These are phyloP conservation scores for Polyporus arcularius DNA, from an alignment of 768 basidiomycete genomes.

Conservation along the genomic window DNA sequence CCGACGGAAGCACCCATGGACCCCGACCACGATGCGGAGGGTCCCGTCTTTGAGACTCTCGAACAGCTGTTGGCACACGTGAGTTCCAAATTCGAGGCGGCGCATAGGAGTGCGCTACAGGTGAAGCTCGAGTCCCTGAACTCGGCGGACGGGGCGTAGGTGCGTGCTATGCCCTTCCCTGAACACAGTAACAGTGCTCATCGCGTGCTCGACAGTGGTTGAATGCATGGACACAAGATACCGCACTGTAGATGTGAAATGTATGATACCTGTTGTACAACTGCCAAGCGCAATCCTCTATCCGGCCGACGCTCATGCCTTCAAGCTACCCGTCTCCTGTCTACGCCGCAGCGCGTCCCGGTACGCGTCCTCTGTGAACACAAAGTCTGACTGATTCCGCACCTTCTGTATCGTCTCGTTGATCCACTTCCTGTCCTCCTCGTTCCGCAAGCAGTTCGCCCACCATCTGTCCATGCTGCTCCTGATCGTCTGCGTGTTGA, in stretches of 20 bases:
- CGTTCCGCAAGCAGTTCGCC: slow-evolving; percentile 70
- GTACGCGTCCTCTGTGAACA: slow-evolving; percentile 63
- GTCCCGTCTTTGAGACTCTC: slow-evolving; percentile 51
- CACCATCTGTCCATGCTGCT: slow-evolving; percentile 79
- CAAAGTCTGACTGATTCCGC: slow-evolving; percentile 36
- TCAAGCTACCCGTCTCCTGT: slow-evolving; percentile 37
- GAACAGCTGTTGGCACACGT: slow-evolving; percentile 56
- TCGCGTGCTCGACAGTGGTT: too few species aligned
- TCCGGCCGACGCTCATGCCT: not conserved
- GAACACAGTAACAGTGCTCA: too few species aligned
- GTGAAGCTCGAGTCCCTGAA: slow-evolving; percentile 42
- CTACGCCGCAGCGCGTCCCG: slow-evolving; percentile 47
- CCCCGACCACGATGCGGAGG: slow-evolving; percentile 20
- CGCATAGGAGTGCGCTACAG: slow-evolving; percentile 48
- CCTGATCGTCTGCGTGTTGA: slow-evolving; percentile 49
- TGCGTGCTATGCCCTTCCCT: not conserved
- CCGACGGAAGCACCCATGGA: slow-evolving; percentile 9
- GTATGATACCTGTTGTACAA: too few species aligned
- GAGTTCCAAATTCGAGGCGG: slow-evolving; percentile 56
- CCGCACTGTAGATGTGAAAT: too few species aligned
- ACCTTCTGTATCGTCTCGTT: slow-evolving; percentile 50
- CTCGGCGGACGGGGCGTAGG: not conserved
- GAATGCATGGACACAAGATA: not conserved
- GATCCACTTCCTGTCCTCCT: slow-evolving; percentile 60
- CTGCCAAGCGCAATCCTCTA: not conserved